These are phyloP conservation scores for Prunus mongolica DNA, from an alignment of 306 rosid species.

Conservation along the genomic window DNA sequence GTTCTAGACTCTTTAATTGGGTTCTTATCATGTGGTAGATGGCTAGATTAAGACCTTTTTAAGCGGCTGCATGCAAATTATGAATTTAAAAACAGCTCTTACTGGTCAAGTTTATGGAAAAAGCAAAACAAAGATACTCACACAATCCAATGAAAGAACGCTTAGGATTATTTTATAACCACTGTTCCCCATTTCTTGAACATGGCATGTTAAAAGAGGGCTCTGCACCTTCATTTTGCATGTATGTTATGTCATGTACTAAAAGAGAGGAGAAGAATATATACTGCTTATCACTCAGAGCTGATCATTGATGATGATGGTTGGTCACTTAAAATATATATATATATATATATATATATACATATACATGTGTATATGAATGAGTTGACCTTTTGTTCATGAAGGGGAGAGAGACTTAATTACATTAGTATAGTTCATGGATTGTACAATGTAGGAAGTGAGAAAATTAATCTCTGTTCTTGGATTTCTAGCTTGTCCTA, in stretches of 20 bases:
- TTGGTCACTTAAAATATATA: not conserved
- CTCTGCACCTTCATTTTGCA: not conserved
- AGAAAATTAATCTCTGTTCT: not conserved
- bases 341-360: too few species aligned
- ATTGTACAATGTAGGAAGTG: not conserved
- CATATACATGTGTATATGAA: too few species aligned
- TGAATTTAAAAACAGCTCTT: not conserved
- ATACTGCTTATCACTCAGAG: too few species aligned
- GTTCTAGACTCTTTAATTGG: not conserved
- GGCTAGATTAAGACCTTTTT: not conserved
- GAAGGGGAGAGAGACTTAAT: too few species aligned
- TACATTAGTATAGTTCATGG: not conserved
- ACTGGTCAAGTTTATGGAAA: not conserved
- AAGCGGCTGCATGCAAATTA: constrained; percentile 10
- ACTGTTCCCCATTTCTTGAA: constrained; percentile 28
- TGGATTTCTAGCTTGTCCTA: not conserved
- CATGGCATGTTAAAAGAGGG: constrained; percentile 24
- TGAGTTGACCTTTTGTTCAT: not conserved
- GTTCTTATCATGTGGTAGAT: not conserved
- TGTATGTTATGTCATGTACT: not conserved
- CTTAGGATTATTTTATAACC: constrained; percentile 1
- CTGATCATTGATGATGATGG: not conserved
- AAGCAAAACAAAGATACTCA: constrained; percentile 19
- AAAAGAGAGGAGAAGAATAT: not conserved
- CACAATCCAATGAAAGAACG: constrained; percentile 1